phyloP scores from a whole-genome alignment of 371 early-diverging fungal genomes.

The Conidiobolus coronatus region DNA sequence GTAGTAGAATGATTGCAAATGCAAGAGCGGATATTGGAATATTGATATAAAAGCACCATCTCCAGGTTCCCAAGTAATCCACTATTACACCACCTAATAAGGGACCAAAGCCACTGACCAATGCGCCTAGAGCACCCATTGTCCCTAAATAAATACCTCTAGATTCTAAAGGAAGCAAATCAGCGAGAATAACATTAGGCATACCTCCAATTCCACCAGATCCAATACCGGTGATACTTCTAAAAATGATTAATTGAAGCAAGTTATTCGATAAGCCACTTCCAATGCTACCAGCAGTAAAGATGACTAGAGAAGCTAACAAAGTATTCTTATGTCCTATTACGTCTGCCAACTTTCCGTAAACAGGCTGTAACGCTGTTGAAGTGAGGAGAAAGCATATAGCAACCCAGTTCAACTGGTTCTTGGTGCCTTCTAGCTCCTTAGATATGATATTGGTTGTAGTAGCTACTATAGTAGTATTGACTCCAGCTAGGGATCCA shows the following conservation, averaged over 20 bases:
- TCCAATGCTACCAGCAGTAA: slow-evolving; percentile 25
- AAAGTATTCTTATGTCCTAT: slow-evolving; percentile 38
- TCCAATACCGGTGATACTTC: slow-evolving; percentile 60
- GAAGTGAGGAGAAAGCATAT: slow-evolving; percentile 48
- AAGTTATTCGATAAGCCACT: slow-evolving; percentile 27
- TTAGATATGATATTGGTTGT: no score
- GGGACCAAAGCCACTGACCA: slow-evolving; percentile 25
- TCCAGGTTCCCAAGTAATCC: slow-evolving; percentile 19
- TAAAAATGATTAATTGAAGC: slow-evolving; percentile 33
- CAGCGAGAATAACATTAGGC: slow-evolving; percentile 46
- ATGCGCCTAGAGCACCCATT: not conserved
- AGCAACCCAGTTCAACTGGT: slow-evolving; percentile 26
- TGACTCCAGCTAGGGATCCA: no score
- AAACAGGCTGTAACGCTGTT: slow-evolving; percentile 53
- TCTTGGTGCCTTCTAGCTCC: no score
- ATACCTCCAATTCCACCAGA: slow-evolving; percentile 48
- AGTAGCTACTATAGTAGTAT: no score
- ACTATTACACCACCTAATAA: slow-evolving; percentile 47
- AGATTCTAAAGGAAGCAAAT: slow-evolving; percentile 11
- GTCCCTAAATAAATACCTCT: not conserved
- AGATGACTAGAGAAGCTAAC: slow-evolving; percentile 23
- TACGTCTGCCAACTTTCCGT: slow-evolving; percentile 25
- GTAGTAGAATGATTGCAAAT: slow-evolving; percentile 19
- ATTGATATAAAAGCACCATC: slow-evolving; percentile 57
- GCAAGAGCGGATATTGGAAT: slow-evolving; percentile 36